These are phyloP conservation scores for Zygnema circumcarinatum DNA, from an alignment of 139 green algal species.

Conservation along the genomic window DNA sequence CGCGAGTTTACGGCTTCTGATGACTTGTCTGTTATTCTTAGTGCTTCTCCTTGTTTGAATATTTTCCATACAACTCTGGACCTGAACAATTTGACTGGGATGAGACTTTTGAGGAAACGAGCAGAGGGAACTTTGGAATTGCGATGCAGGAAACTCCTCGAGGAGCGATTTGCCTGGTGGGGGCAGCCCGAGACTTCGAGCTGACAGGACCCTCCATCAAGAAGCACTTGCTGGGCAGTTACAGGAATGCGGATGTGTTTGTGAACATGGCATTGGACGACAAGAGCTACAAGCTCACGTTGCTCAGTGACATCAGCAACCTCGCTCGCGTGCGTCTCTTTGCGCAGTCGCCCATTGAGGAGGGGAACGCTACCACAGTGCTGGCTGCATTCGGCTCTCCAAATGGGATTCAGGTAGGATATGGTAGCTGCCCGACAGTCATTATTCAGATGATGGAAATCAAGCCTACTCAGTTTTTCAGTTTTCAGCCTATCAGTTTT, in stretches of 20 bases:
- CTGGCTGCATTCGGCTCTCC: slow-evolving; percentile 24
- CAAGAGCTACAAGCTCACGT: slow-evolving; percentile 44
- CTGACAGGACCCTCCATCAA: slow-evolving; percentile 46
- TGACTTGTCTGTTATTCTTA: no score
- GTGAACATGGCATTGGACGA: slow-evolving; percentile 47
- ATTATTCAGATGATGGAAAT: neutral
- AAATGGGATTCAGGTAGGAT: slow-evolving; percentile 26
- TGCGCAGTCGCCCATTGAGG: slow-evolving; percentile 12
- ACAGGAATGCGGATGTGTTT: slow-evolving; percentile 40
- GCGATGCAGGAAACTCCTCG: neutral
- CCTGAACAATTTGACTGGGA: no score
- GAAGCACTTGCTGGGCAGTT: slow-evolving; percentile 32
- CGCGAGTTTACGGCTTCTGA: no score
- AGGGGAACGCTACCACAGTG: neutral
- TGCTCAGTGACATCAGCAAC: neutral
- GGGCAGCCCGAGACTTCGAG: slow-evolving; percentile 52
- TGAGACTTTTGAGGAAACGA: no score
- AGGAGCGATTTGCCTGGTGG: slow-evolving; percentile 50
- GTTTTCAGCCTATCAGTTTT: neutral
- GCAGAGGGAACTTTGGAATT: no score
- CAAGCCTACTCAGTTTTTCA: neutral
- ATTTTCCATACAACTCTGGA: no score
- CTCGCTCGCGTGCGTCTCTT: slow-evolving; percentile 20
- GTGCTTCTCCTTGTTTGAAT: no score
- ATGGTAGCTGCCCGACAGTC: neutral